Conservation (phyloP, 768 basidiomycete species). For the Fomitopsis pulvina region DNA sequence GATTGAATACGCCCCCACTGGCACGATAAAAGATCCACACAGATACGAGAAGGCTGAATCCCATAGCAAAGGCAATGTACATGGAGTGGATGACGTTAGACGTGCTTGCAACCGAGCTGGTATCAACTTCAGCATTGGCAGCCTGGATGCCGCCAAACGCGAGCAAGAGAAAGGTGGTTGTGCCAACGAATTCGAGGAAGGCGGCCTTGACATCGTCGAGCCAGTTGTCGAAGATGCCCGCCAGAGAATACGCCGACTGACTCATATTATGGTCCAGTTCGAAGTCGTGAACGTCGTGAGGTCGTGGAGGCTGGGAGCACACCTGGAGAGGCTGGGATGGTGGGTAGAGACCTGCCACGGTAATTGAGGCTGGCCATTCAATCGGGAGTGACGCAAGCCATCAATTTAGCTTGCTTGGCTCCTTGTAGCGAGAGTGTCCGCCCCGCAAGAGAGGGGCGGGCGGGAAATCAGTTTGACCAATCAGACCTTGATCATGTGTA, state of each 20-base stretch:
- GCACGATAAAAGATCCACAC: slow-evolving; percentile 65
- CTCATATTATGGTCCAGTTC: neutral
- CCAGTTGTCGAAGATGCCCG: neutral
- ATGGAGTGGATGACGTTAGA: slow-evolving; percentile 30
- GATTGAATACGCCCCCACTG: slow-evolving; percentile 64
- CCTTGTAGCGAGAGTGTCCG: no score
- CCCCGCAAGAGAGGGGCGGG: no score
- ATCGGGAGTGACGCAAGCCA: no score
- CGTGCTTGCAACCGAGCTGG: slow-evolving; percentile 6
- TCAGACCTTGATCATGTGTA: no score
- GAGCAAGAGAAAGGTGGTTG: slow-evolving; percentile 56
- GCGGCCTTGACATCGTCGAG: slow-evolving; percentile 42
- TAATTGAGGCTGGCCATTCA: no score
- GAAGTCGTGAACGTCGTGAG: neutral
- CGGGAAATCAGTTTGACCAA: no score
- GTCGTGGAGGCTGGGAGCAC: neutral
- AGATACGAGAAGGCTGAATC: slow-evolving; percentile 53
- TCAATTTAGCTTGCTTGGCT: no score
- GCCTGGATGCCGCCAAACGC: slow-evolving; percentile 59
- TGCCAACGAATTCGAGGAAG: slow-evolving; percentile 52
- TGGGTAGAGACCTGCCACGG: no score
- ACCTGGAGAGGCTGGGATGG: no score
- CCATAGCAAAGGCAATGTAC: slow-evolving; percentile 56
- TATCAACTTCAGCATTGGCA: slow-evolving; percentile 20
- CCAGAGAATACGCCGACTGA: neutral